A percentile compares a stretch with the other conserved stretches of the same genome.
These are phyloP conservation scores for Aspergillus egyptiacus DNA, from an alignment of 495 filamentous ascomycete genomes.

Conservation along the genomic window DNA sequence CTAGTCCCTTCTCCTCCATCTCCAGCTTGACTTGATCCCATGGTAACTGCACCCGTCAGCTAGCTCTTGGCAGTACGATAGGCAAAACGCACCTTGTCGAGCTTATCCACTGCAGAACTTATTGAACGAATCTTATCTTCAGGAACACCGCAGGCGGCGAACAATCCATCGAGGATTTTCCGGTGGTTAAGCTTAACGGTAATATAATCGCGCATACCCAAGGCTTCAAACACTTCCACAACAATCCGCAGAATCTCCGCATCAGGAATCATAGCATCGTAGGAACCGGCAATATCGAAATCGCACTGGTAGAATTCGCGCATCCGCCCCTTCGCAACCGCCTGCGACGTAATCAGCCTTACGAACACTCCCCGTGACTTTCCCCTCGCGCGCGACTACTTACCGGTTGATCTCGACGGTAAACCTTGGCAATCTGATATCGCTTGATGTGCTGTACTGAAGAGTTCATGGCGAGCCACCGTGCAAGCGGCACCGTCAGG, in stretches of 20 bases:
- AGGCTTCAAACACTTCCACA: conserved; percentile 74
- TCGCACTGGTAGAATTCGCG: conserved; percentile 98
- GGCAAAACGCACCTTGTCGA: conserved; percentile 61
- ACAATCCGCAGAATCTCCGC: conserved; percentile 86
- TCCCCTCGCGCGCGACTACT: not conserved
- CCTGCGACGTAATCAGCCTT: not conserved
- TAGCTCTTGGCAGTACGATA: not conserved
- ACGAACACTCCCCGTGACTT: too few relatives aligned
- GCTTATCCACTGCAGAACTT: conserved; percentile 88
- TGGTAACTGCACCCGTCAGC: conserved; percentile 36
- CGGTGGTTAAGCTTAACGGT: conserved; percentile 95
- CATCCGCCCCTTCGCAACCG: conserved; percentile 85
- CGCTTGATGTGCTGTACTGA: conserved; percentile 71
- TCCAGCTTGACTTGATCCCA: conserved; percentile 94
- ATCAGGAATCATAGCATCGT: conserved; percentile 92
- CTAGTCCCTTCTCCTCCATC: conserved; percentile 85
- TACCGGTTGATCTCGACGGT: conserved; percentile 66
- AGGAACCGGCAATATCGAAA: conserved; percentile 88
- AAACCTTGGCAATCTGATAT: conserved; percentile 87
- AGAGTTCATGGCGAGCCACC: conserved; percentile 81
- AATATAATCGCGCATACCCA: conserved; percentile 65
- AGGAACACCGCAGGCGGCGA: conserved; percentile 85
- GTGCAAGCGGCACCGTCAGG: conserved; percentile 83
- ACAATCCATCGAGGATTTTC: conserved; percentile 89
- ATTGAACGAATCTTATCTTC: conserved; percentile 79